Evolutionary conservation across 129 eudicot genomes (phyloP).

Genomic region (Chrysanthemum lavandulifolium): DNA sequence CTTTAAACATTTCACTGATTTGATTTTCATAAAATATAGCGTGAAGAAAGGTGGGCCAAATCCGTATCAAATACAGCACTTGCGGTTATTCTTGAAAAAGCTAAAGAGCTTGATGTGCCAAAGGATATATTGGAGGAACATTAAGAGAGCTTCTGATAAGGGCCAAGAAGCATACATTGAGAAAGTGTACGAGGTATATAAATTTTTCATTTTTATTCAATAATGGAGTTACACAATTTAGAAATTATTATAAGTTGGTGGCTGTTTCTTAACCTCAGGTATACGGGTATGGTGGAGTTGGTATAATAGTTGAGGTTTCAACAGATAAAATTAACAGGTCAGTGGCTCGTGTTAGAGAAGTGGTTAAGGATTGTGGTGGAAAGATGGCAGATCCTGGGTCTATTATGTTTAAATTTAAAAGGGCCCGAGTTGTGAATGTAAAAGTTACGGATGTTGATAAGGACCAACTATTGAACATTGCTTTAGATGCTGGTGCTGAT

Average conservation of each 20-base stretch:
- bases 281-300: conserved; percentile 96
- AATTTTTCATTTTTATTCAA: background rate
- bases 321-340: conserved; percentile 89
- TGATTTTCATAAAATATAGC: conserved; percentile 29
- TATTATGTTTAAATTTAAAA: conserved; percentile 72
- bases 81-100: conserved; percentile 75
- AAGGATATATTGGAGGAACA: conserved; percentile 89
- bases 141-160: conserved; percentile 94
- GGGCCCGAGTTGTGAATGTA: conserved; percentile 82
- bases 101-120: conserved; percentile 88
- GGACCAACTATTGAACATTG: conserved; percentile 70
- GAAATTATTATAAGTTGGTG: background rate
- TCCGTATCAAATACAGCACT: conserved; percentile 72
- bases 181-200: conserved; percentile 83
- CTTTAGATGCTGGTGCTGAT: conserved; percentile 97
- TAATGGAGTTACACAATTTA: background rate
- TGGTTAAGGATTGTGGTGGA: conserved; percentile 86
- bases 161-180: conserved; percentile 91
- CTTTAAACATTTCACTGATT: too few relatives aligned
- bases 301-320: conserved; percentile 77
- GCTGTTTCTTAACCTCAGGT: conserved; percentile 44
- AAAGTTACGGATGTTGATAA: conserved; percentile 66
- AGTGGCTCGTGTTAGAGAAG: conserved; percentile 73
- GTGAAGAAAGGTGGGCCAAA: conserved; percentile 89
- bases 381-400: conserved; percentile 99